phyloP scores from a whole-genome alignment of 2,329 filamentous ascomycete genomes.

The Aspergillus sp. region DNA sequence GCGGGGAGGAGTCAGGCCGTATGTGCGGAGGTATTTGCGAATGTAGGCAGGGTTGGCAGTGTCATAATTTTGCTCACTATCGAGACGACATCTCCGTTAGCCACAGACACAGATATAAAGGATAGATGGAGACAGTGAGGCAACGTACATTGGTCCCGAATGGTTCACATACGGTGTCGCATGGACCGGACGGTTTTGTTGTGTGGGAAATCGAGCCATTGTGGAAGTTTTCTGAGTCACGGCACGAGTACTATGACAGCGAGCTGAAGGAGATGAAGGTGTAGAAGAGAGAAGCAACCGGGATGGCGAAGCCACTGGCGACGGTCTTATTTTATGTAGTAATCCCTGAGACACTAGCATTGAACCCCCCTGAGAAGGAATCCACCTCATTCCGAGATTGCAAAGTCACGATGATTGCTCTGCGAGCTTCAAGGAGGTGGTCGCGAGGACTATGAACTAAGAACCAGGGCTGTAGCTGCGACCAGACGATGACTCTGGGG shows the following conservation, averaged over 20 bases:
- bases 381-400: constrained; percentile 51
- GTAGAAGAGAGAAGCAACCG: constrained; percentile 16
- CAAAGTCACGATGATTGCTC: constrained; percentile 53
- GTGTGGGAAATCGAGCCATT: constrained; percentile 43
- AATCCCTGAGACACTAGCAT: constrained; percentile 31
- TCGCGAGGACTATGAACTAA: constrained; percentile 25
- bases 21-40: constrained; percentile 57
- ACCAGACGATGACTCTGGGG: constrained; percentile 22
- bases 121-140: background rate
- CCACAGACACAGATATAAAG: background rate
- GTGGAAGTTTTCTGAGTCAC: constrained; percentile 32
- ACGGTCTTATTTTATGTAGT: constrained; percentile 39
- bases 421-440: constrained; percentile 27
- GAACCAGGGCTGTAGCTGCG: constrained; percentile 17
- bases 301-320: constrained; percentile 24
- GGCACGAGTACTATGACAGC: constrained; percentile 25
- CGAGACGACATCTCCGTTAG: background rate
- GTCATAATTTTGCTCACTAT: constrained; percentile 52
- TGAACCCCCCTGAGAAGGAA: constrained; percentile 38
- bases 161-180: constrained; percentile 40
- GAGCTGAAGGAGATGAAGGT: constrained; percentile 27
- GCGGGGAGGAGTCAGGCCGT: constrained; percentile 55
- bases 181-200: constrained; percentile 43
- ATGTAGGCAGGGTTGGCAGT: constrained; percentile 55
- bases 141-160: constrained; percentile 38